Percentiles rank a stretch among this genome's conserved stretches.
Conservation (phyloP, 2,329 filamentous ascomycete species). For the Fusarium sp. region DNA sequence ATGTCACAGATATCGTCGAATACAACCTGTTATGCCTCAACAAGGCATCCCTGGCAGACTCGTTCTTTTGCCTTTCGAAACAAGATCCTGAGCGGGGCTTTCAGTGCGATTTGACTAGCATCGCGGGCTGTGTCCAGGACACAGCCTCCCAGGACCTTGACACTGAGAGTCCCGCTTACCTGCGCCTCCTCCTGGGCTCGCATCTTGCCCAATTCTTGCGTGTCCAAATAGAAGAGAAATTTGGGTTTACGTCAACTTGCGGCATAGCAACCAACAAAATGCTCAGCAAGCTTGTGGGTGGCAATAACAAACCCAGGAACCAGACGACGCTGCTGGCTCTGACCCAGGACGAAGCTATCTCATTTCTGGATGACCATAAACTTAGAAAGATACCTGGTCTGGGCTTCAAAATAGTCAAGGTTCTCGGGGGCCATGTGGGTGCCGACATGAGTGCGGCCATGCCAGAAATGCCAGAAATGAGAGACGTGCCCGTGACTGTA, state of each 20-base stretch:
- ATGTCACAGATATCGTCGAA: slow-evolving; percentile 87
- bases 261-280: slow-evolving; percentile 91
- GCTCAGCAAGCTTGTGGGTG: slow-evolving; percentile 86
- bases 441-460: slow-evolving; percentile 48
- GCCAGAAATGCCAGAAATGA: slow-evolving; percentile 46
- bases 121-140: slow-evolving; percentile 71
- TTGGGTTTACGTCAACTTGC: slow-evolving; percentile 88
- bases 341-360: slow-evolving; percentile 64
- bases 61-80: slow-evolving; percentile 83
- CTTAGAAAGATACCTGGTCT: slow-evolving; percentile 88
- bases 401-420: slow-evolving; percentile 73
- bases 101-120: slow-evolving; percentile 75
- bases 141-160: slow-evolving; percentile 34
- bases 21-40: slow-evolving; percentile 85
- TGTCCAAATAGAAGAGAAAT: slow-evolving; percentile 76
- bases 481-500: slow-evolving; percentile 68
- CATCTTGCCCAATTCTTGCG: slow-evolving; percentile 84
- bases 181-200: slow-evolving; percentile 80
- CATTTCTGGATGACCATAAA: slow-evolving; percentile 81
- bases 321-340: slow-evolving; percentile 87
- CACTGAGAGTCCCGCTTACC: slow-evolving; percentile 55
- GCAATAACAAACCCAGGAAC: slow-evolving; percentile 84
- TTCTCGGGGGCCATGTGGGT: slow-evolving; percentile 66
- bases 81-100: slow-evolving; percentile 86
- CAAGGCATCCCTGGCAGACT: slow-evolving; percentile 68